phyloP scores from a whole-genome alignment of 768 basidiomycete genomes.

The Tricholoma saponaceum region DNA sequence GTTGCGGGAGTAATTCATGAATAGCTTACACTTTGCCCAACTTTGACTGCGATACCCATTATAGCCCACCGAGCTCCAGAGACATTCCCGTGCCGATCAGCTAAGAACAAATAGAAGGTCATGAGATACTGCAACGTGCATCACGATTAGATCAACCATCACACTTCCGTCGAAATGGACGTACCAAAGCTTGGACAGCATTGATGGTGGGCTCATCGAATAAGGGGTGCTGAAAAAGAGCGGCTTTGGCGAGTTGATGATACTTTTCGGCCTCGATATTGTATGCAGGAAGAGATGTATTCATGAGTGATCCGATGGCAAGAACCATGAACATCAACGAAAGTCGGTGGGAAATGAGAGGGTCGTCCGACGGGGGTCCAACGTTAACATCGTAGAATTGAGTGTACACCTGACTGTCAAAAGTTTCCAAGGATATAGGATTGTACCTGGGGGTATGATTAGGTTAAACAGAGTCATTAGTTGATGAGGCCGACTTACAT shows the following conservation, averaged over 20 bases:
- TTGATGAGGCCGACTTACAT: constrained; percentile 42
- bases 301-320: constrained; percentile 62
- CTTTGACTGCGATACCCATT: constrained; percentile 66
- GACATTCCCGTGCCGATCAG: constrained; percentile 62
- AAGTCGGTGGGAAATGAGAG: constrained; percentile 54
- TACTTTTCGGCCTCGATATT: constrained; percentile 69
- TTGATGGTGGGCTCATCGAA: constrained; percentile 67
- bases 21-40: constrained; percentile 62
- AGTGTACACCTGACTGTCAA: constrained; percentile 55
- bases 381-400: constrained; percentile 50
- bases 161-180: constrained; percentile 18
- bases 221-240: constrained; percentile 59
- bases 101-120: constrained; percentile 66
- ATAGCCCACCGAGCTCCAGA: constrained; percentile 65
- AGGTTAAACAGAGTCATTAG: constrained; percentile 2
- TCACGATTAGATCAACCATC: constrained; percentile 11
- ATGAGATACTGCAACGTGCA: constrained; percentile 49
- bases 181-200: constrained; percentile 63
- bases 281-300: constrained; percentile 51
- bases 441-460: constrained; percentile 49
- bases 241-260: constrained; percentile 61
- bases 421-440: constrained; percentile 55
- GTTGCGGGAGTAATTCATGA: constrained; percentile 10
- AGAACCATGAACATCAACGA: constrained; percentile 64
- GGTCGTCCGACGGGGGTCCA: constrained; percentile 44